Base-by-base conservation (phyloP, 2,329 filamentous ascomycete species). In the Escovopsis sp. region DNA sequence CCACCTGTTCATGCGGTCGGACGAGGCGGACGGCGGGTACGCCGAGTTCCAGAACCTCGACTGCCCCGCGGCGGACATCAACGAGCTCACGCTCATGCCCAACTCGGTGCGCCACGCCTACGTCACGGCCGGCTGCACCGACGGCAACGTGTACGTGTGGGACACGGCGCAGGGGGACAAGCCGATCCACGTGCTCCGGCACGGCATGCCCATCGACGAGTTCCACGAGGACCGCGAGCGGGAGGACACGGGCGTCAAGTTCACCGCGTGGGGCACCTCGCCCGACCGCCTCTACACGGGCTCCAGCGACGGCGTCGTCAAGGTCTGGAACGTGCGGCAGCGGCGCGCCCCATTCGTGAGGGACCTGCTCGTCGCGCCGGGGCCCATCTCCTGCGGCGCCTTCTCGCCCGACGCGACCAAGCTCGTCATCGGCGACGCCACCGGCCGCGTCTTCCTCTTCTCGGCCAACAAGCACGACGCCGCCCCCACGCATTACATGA, bases 101-200 rank as follows among this genome's bases (percentile, higher is more conserved):
- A 76, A 72, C 41, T 69, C 67, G 35, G 35, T 45, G 1, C 32
- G 47, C 0, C 63, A 63, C 40, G 61, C 62, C 16, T 78, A 74
- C 40, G 52, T 77, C 13, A 72, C 73, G 2, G 74, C 72, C 0
- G 68, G 66, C 4, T 76, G 71, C 41, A 78, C 74, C 0, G 66
- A 78, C 41, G 70, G 72, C 13, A 68, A 63, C 8, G 67, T 70
- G 0, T 78, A 78, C 39, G 61, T 79, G 2, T 79, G 72, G 71
- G 74, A 78, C 40, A 72, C 72, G 2, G 61, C 65, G 0, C 59
- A 56, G 10, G 64, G 62, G n/a, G 70, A 76, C 42, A 53, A 57
- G 27, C 66, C 72, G 0, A 64, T 74, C 16, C 72, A 76, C 44
- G 51, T 66, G 2, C 56, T 79, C 0, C 43, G 55, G 6, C 74